Base-by-base conservation (phyloP, 2,329 filamentous ascomycete species). In the Xylariaceae sp. region DNA sequence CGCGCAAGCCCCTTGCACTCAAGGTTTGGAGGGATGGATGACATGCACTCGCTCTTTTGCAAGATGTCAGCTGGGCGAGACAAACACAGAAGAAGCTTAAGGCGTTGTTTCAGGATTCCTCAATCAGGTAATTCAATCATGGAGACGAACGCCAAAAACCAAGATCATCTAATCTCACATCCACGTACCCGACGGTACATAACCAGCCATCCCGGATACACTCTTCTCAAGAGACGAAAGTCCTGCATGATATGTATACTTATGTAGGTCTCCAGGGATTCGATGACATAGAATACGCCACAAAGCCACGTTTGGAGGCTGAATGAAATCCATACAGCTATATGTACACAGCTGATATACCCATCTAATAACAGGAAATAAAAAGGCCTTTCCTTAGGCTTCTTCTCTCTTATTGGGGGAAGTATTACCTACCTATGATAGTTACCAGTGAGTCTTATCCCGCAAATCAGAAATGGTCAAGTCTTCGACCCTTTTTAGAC, bases 121-220 rank as follows among this genome's bases (percentile, higher is more conserved):
- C 26, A 21, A 59, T 59, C 48, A 44, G 57, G 57, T 46, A 59
- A 59, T 20, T 56, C 53, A 26, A 59, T 29, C 48, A 49, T 48
- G 40, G 7, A n/a, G 19, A 29, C n/a, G 18, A 44, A 21, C 52
- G 49, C 52, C 49, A 54, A 44, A 48, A 37, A 3, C 32, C 32
- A 16, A 37, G 7, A 16, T 7, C 32, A 37, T 37, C 32, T 37
- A 40, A 57, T 50, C 29, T 37, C 45, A 44, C 37, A 49, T 7
- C 14, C 12, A 10, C 32, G 14, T 37, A 37, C 32, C 14, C 12
- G 14, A 37, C 14, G 12, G 12, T 37, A 37, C 32, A 37, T 14
- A 16, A 16, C 6, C 6, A 37, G 14, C 6, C 32, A 37, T 16
- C 32, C n/a, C n/a, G n/a, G 14, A 37, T 12, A 37, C 12, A 12